These are phyloP conservation scores for Camelina laxa DNA, from an alignment of 345 rosid species.

Conservation along the genomic window DNA sequence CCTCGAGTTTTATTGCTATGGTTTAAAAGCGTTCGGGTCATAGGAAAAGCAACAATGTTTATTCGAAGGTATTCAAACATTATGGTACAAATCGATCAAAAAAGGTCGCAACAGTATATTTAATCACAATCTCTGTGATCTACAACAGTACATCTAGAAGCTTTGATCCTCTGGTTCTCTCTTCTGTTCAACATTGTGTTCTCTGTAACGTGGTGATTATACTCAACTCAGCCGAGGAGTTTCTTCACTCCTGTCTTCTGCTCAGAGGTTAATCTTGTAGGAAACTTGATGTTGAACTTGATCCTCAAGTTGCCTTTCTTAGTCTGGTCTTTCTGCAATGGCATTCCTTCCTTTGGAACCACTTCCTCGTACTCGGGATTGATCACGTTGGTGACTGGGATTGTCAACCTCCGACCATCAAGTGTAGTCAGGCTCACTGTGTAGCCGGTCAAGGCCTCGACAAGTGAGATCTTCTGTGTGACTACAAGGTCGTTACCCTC, in stretches of 20 bases:
- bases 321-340: conserved; percentile 58
- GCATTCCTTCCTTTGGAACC: conserved; percentile 66
- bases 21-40: background rate
- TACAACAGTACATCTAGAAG: conserved; percentile 13
- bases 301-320: conserved; percentile 61
- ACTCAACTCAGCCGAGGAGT: conserved; percentile 40
- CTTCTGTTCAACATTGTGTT: background rate
- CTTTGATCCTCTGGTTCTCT: background rate
- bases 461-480: conserved; percentile 53
- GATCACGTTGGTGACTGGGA: conserved; percentile 53
- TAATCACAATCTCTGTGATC: conserved; percentile 13
- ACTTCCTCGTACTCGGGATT: conserved; percentile 60
- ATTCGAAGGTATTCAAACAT: conserved; percentile 13
- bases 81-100: conserved; percentile 35
- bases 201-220: background rate
- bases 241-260: conserved; percentile 61
- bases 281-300: conserved; percentile 68
- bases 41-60: background rate
- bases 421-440: conserved; percentile 55
- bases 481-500: conserved; percentile 61
- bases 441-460: conserved; percentile 63
- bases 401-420: conserved; percentile 58
- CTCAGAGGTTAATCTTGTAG: conserved; percentile 53
- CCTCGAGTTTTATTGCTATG: background rate
- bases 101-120: conserved; percentile 12